phyloP scores from a whole-genome alignment of 108 stramenopile species.

The Schizochytrium sp. region DNA sequence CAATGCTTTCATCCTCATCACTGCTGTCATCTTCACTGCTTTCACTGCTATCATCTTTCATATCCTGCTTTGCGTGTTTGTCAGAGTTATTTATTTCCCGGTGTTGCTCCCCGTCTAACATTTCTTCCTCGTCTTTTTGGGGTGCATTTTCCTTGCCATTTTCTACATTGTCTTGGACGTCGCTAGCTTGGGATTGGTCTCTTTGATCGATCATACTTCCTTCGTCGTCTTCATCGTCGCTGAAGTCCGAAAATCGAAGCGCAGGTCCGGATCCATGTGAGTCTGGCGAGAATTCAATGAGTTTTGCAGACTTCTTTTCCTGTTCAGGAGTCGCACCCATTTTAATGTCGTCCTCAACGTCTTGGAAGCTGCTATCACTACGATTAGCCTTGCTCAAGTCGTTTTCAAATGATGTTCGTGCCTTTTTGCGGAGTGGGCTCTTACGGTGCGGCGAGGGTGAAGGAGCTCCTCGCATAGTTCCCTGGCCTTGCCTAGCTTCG shows the following conservation, averaged over 20 bases:
- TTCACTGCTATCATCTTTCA: neutral
- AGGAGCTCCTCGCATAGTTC: slow-evolving; percentile 19
- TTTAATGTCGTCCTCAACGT: neutral
- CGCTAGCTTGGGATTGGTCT: too few relatives aligned
- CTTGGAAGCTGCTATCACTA: neutral
- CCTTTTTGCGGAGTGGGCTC: neutral
- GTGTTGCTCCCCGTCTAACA: neutral
- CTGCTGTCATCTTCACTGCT: neutral
- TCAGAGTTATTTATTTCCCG: neutral
- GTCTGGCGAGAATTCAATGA: slow-evolving; percentile 28
- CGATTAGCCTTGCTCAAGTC: neutral
- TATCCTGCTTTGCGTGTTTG: neutral
- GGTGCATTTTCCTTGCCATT: too few relatives aligned
- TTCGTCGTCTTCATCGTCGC: neutral
- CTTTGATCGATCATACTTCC: neutral
- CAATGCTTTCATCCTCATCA: neutral
- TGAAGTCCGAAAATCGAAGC: neutral
- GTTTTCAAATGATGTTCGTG: neutral
- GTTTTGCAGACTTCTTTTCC: neutral
- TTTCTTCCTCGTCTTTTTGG: too few relatives aligned
- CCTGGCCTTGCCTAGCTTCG: neutral
- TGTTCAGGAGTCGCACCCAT: neutral
- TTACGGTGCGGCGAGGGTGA: neutral
- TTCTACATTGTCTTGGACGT: too few relatives aligned
- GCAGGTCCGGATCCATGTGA: slow-evolving; percentile 37